A percentile compares a stretch with the other conserved stretches of the same genome.
phyloP scores from a whole-genome alignment of 148 eudicot genomes.

The Amaranthus palmeri region DNA sequence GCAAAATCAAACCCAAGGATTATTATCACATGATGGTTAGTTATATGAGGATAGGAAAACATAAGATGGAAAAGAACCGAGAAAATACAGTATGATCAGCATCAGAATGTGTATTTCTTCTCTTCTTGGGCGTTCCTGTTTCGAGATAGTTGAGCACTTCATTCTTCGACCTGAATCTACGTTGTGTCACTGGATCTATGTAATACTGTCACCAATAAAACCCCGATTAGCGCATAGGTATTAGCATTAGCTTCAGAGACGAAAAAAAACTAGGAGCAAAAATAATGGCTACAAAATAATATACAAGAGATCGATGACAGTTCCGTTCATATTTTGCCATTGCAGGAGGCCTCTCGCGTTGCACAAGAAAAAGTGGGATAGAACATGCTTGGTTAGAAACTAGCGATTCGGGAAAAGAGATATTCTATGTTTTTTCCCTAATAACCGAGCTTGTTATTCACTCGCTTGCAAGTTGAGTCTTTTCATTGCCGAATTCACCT shows the following conservation, averaged over 20 bases:
- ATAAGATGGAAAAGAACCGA: neutral
- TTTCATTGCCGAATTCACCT: no score
- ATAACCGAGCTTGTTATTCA: no score
- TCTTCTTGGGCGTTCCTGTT: constrained; percentile 37
- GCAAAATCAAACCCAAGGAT: constrained; percentile 13
- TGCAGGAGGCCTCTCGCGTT: neutral
- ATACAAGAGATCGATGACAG: no score
- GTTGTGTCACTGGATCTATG: constrained; percentile 29
- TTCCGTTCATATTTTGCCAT: neutral
- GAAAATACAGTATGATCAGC: constrained; percentile 33
- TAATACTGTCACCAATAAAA: constrained; percentile 46
- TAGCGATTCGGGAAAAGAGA: neutral
- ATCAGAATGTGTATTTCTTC: constrained; percentile 26
- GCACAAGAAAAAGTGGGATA: neutral
- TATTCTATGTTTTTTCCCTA: neutral
- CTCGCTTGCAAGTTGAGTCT: no score
- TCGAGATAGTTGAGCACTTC: constrained; percentile 50
- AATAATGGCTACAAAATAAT: neutral
- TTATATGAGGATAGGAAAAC: neutral
- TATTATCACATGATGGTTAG: neutral
- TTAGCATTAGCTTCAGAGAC: neutral
- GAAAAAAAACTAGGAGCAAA: neutral
- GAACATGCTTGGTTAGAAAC: neutral
- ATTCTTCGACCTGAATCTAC: constrained; percentile 50
- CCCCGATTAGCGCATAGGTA: neutral